Evolutionary conservation across 1,284 basidiomycete species (phyloP), one percentile per base, ranked within the genome.

Genomic region (Testicularia cyperi): DNA sequence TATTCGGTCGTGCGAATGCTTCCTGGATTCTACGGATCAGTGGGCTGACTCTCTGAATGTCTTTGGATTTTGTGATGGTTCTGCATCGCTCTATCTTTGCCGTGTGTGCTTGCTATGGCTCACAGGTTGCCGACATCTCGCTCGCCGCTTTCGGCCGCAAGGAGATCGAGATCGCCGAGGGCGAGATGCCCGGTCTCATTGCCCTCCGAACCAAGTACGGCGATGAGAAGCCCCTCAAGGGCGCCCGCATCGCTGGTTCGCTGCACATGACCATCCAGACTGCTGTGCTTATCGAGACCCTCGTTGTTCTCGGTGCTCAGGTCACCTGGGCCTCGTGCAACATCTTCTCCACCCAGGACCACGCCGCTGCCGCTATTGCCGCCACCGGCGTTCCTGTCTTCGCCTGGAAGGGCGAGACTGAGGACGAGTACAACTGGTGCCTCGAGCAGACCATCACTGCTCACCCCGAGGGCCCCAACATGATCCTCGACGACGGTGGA

Each of bases 301-400:
- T 99, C 70, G 88, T 85, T 67, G 87, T 86, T 66, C 86, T 98
- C 74, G 94, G 94, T 78, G 94, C 95, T 65, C 88, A 97, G 80
- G 94, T 99, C 62, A 85, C 94, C 70, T 99, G 94, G 95, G 98
- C 95, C 34, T 98, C 94, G 72, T 96, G 92, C 82, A 98, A 99
- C 83, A 99, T 99, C 79, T 99, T 95, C 82, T 98, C 95, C 46
- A 99, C 94, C 47, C 95, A 80, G 74, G 94, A 98, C 80, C 94
- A 98, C 80, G 94, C 94, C 56, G 95, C 94, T 53, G 89, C 94
- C 65, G 95, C 91, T 37, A 97, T 98, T 70, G 94, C 94, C 61
- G 94, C 92, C 20, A 95, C 95, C 57, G 94, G 94, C 71, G 89
- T 98, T 45, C 94, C 94, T 68, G 94, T 98, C 76, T 98, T 86